Evolutionary conservation across 2,329 filamentous ascomycete genomes (phyloP), one percentile per base, ranked within the genome.

Genomic region (Aspergillus tanneri): DNA sequence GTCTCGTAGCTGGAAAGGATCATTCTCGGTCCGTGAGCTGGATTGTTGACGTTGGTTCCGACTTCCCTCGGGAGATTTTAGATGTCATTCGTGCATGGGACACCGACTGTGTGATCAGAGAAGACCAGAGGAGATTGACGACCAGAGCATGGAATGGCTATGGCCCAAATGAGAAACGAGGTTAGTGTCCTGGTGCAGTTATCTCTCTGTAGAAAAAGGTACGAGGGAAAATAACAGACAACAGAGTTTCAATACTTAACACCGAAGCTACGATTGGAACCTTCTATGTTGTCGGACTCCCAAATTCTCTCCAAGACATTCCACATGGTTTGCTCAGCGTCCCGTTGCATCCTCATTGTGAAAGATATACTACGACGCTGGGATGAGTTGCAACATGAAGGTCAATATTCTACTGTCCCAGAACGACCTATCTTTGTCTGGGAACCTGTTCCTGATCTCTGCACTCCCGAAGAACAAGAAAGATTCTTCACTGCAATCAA

Each of bases 81-180:
- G 64, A 77, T 2, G 75, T 81, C 35, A 84, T 99, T 56, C 71
- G 79, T 11, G 78, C 81, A 35, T 96, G 93, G 91, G 72, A 83
- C 12, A 96, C 91, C 1, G 81, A 82, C 5, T 87, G 82, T 16
- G 63, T 90, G 12, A 73, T 93, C 55, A 82, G 90, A 44, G 72
- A 82, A 40, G 84, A 87, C 45, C 74, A 77, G 1, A 68, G 78
- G 5, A 83, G 88, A 19, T 76, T 88, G 41, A 97, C 92, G 2
- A 99, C 93, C 0, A 83, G 90, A 37, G 91, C 87, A 37, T 96
- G 90, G 89, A 97, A 97, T 67, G 88, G 88, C 41, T 97, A 97
- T 65, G 83, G 85, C 28, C 79, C 81, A 24, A 78, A 82, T 43
- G 82, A 83, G 50, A 81, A 88, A 66, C 80, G 84, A 72, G 75